A percentile compares a stretch with the other conserved stretches of the same genome.
These are phyloP conservation scores for Eremothecium sinecaudum DNA, from an alignment of 1,139 yeast genomes.

Conservation along the genomic window DNA sequence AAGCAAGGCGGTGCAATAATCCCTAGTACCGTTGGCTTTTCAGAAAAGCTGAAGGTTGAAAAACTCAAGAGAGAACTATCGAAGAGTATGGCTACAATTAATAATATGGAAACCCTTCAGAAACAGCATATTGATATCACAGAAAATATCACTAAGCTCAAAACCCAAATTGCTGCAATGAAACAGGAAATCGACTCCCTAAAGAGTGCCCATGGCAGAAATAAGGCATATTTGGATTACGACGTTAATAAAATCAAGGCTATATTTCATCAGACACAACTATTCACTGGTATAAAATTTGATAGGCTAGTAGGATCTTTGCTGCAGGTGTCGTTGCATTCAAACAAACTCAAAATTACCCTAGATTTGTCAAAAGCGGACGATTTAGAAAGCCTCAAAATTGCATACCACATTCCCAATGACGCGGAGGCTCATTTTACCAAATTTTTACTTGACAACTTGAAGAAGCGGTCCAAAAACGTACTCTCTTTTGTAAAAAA, in stretches of 20 bases:
- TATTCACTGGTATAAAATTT: slow-evolving; percentile 21
- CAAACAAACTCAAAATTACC: neutral
- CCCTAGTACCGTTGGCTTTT: slow-evolving; percentile 1
- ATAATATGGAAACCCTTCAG: slow-evolving; percentile 11
- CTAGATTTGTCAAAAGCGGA: slow-evolving; percentile 5
- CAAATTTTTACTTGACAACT: neutral
- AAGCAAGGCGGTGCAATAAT: slow-evolving; percentile 26
- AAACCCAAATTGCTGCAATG: slow-evolving; percentile 14
- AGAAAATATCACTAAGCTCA: slow-evolving; percentile 10
- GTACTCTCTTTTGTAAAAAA: slow-evolving; percentile 2
- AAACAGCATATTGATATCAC: slow-evolving; percentile 9
- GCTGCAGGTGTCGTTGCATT: slow-evolving; percentile 7
- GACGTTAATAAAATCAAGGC: slow-evolving; percentile 16
- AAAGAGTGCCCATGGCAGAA: slow-evolving; percentile 13
- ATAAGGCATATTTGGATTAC: slow-evolving; percentile 17
- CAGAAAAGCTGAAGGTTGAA: slow-evolving; percentile 10
- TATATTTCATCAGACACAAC: slow-evolving; percentile 17
- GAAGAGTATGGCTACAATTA: slow-evolving; percentile 12
- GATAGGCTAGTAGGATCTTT: slow-evolving; percentile 13
- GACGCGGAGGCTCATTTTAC: slow-evolving; percentile 1
- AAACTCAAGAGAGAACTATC: slow-evolving; percentile 15
- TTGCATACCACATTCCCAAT: neutral
- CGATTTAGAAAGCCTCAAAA: neutral
- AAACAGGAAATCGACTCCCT: slow-evolving; percentile 17
- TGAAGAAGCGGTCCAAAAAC: neutral